phyloP scores from a whole-genome alignment of 176 grass and related monocot genomes.

The Oryza meyeriana region DNA sequence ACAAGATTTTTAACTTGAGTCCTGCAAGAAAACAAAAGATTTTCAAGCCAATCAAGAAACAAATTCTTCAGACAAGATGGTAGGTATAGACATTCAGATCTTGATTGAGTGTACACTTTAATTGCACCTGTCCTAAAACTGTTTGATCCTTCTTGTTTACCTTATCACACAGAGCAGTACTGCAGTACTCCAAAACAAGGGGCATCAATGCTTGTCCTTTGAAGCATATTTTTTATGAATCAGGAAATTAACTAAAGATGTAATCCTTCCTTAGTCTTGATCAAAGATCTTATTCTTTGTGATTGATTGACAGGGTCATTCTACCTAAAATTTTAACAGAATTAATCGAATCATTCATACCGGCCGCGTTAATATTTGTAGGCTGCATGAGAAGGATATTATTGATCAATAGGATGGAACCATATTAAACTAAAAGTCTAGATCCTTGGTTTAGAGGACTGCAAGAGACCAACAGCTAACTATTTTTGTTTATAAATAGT shows the following conservation, averaged over 20 bases:
- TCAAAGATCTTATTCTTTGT: slow-evolving; percentile 30
- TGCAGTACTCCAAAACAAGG: background rate
- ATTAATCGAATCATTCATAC: background rate
- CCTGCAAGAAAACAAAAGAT: slow-evolving; percentile 9
- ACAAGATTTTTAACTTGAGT: slow-evolving; percentile 3
- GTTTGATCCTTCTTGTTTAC: slow-evolving; percentile 3
- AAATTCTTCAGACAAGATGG: slow-evolving; percentile 9
- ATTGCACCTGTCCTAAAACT: slow-evolving; percentile 27
- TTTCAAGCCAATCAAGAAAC: slow-evolving; percentile 26
- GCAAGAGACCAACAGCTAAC: background rate
- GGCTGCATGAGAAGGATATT: background rate
- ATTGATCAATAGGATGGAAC: background rate
- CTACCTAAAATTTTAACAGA: slow-evolving; percentile 6
- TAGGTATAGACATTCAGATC: slow-evolving; percentile 25
- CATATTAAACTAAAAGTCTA: background rate
- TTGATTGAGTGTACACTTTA: background rate
- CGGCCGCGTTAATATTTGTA: background rate
- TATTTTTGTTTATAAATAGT: background rate
- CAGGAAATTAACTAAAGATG: slow-evolving; percentile 6
- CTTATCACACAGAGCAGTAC: slow-evolving; percentile 1
- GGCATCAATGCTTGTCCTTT: slow-evolving; percentile 7
- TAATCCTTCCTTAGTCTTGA: slow-evolving; percentile 18
- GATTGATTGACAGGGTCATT: slow-evolving; percentile 35
- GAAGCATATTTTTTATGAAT: background rate
- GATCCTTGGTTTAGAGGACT: background rate